These are phyloP conservation scores for Fusarium devonianum DNA, from an alignment of 2,329 filamentous ascomycete species.

Conservation along the genomic window DNA sequence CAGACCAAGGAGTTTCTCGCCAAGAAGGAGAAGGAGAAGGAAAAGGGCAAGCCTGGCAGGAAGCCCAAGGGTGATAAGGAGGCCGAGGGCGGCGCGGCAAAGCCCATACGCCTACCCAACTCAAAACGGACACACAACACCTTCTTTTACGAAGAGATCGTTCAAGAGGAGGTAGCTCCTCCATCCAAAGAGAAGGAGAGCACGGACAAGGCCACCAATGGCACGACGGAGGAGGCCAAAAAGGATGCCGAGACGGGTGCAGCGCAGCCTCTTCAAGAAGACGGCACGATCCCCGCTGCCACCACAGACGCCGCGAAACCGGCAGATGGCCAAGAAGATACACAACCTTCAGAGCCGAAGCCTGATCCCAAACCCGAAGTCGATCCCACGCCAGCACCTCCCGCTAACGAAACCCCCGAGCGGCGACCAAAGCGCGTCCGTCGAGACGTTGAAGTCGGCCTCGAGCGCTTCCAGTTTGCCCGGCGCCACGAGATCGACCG, in stretches of 20 bases:
- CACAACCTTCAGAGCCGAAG: slow-evolving; percentile 30
- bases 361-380: slow-evolving; percentile 33
- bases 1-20: slow-evolving; percentile 84
- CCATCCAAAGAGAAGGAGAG: slow-evolving; percentile 46
- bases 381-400: slow-evolving; percentile 14
- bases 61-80: slow-evolving; percentile 62
- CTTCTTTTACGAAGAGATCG: slow-evolving; percentile 76
- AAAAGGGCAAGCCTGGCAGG: slow-evolving; percentile 64
- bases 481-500: slow-evolving; percentile 78
- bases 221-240: slow-evolving; percentile 23
- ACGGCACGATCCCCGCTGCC: slow-evolving; percentile 5
- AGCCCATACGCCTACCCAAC: slow-evolving; percentile 71
- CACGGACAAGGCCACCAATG: slow-evolving; percentile 25
- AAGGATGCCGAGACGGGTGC: slow-evolving; percentile 26
- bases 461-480: slow-evolving; percentile 76
- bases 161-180: slow-evolving; percentile 59
- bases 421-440: slow-evolving; percentile 64
- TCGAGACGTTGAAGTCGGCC: slow-evolving; percentile 76
- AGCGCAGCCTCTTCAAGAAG: slow-evolving; percentile 16
- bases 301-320: slow-evolving; percentile 29
- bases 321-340: slow-evolving; percentile 33
- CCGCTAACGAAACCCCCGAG: slow-evolving; percentile 47
- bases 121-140: slow-evolving; percentile 72
- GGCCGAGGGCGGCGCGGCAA: slow-evolving; percentile 61
- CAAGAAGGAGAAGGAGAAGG: slow-evolving; percentile 80